Conservation (phyloP, 164 flowering plant genomes). For the Chloranthus sessilifolius region DNA sequence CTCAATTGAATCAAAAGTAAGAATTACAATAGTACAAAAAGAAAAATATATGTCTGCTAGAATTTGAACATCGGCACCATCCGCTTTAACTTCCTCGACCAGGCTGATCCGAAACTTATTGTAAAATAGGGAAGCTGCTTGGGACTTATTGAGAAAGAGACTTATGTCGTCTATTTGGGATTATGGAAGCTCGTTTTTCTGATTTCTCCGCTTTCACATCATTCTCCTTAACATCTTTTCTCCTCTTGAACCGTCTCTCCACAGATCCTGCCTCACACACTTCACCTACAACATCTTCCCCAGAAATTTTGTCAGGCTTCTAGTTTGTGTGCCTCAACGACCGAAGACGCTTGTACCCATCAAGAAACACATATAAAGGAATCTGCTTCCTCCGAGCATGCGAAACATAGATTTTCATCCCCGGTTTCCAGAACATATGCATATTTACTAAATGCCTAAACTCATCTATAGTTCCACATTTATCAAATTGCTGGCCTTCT, state of each 20-base stretch:
- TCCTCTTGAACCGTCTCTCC: conserved; percentile 22
- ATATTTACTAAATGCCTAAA: conserved; percentile 60
- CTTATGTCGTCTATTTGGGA: conserved; percentile 3
- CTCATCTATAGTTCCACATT: conserved; percentile 77
- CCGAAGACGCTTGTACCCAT: conserved; percentile 56
- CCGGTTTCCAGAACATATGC: conserved; percentile 78
- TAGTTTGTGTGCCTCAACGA: conserved; percentile 31
- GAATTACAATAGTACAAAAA: no score
- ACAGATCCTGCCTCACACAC: conserved; percentile 23
- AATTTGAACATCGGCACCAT: no score
- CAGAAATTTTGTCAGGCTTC: conserved; percentile 26
- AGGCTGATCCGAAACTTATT: not conserved
- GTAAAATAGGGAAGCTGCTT: not conserved
- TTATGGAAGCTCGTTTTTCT: conserved; percentile 7
- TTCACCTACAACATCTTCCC: conserved; percentile 24
- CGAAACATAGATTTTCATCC: conserved; percentile 82
- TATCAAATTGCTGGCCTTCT: conserved; percentile 93
- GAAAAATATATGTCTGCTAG: no score
- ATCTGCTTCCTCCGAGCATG: conserved; percentile 80
- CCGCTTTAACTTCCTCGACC: not conserved
- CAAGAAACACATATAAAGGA: conserved; percentile 73
- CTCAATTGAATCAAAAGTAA: no score
- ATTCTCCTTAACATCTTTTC: not conserved
- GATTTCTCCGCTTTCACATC: not conserved
- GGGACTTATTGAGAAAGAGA: not conserved